phyloP scores from a whole-genome alignment of 2,329 filamentous ascomycete species.

The Cercospora beticola region DNA sequence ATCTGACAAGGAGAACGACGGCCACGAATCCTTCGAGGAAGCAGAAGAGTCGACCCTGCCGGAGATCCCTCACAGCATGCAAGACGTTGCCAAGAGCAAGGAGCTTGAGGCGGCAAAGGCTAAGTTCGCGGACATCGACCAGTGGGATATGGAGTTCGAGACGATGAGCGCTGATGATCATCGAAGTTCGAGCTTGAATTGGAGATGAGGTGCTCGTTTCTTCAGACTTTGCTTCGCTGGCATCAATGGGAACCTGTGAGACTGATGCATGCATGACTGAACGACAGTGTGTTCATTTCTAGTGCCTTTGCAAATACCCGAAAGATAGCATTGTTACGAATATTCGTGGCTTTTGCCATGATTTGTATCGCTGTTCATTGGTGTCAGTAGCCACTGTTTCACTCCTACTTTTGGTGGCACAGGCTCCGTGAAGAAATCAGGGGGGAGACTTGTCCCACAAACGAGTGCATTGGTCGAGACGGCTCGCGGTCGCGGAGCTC shows the following conservation, averaged over 20 bases:
- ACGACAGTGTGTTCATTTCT: neutral
- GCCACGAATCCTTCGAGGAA: slow-evolving; percentile 28
- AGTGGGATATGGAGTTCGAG: slow-evolving; percentile 54
- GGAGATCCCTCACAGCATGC: slow-evolving; percentile 30
- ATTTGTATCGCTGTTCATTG: neutral
- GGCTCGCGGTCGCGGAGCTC: neutral
- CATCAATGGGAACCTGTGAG: neutral
- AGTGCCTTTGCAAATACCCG: neutral
- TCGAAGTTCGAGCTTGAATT: slow-evolving; percentile 36
- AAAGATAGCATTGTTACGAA: neutral
- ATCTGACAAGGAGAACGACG: slow-evolving; percentile 48
- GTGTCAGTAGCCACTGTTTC: neutral
- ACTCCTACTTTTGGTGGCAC: neutral
- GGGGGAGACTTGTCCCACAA: neutral
- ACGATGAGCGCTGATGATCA: slow-evolving; percentile 47
- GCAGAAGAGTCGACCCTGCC: slow-evolving; percentile 29
- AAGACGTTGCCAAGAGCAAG: slow-evolving; percentile 35
- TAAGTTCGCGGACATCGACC: slow-evolving; percentile 52
- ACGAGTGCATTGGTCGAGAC: neutral
- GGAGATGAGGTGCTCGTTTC: slow-evolving; percentile 27
- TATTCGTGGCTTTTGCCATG: neutral
- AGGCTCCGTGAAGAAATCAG: neutral
- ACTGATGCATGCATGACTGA: neutral
- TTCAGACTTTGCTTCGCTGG: neutral
- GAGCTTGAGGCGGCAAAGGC: slow-evolving; percentile 47